Evolutionary conservation across 192 early-diverging fungal genomes (phyloP), one percentile per base, ranked within the genome.

Genomic region (Podila epicladia): DNA sequence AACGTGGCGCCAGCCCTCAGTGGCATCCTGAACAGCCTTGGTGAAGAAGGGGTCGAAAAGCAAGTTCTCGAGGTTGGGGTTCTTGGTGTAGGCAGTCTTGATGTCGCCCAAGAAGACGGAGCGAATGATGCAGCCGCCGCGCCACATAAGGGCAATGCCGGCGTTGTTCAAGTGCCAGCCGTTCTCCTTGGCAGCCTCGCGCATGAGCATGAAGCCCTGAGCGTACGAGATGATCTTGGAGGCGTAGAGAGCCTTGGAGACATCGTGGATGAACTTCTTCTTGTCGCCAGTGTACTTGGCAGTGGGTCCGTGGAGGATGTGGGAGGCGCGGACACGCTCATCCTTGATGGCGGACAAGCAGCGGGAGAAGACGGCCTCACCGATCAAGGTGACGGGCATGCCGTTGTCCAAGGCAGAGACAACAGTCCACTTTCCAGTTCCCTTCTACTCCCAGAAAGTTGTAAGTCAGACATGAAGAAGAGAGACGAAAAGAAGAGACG

Each of bases 111-210:
- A 89, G 92, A 99, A 99, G 62, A 90, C 95, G 69, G 92, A 94
- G 76, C 97, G 94, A 85, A 99, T 99, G 73, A 99, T 99, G 90
- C 97, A 99, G 55, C 97, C 97, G 67, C 97, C 97, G 67, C 96
- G 92, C 97, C 97, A 99, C 97, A 99, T 99, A 33, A 99, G 87
- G 61, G 97, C 96, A 87, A 99, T 99, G 62, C 95, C 95, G 48
- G 95, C 96, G 83, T 95, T 94, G 92, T 98, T 98, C 75, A 99
- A 88, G 86, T 98, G 91, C 97, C 97, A 99, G 63, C 87, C 87
- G 84, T 92, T 90, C 82, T 93, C 93, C 87, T 94, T 91, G 83
- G 95, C 95, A 58, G 95, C 96, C 89, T 96, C 95, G 62, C 97
- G 94, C 87, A 99, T 92, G 70, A 97, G 90, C 96, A 99, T 99